Base-by-base conservation (phyloP, 2,329 filamentous ascomycete species). In the Talaromyces rugulosus region DNA sequence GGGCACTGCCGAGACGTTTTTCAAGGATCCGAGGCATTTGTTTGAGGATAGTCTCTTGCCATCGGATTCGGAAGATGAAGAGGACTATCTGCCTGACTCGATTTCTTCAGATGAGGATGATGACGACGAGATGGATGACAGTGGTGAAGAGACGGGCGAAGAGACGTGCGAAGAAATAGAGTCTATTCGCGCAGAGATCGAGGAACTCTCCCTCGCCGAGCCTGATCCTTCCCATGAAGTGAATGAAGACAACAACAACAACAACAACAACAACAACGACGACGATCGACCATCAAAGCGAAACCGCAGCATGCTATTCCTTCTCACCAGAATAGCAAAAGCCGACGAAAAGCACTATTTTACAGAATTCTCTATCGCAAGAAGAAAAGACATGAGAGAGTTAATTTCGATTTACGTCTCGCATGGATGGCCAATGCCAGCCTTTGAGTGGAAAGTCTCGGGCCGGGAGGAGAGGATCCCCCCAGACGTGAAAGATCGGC, bases 1-100 rank as follows among this genome's bases (percentile, higher is more conserved):
- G 18, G 55, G 55, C 11, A 58, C 47, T 3, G 55, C 23, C 14
- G 18, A 58, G 28, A 58, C 31, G 27, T 58, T 47, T 44, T 36
- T 2, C 8, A 62, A 58, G 30, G 60, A 62, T 55, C 60, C 60
- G 28, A 54, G 54, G 31, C 34, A 53, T 8, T 47, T 62, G 56
- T 62, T 33, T 40, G 60, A 62, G 11, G 60, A 62, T 50, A 58
- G 56, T 58, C 53, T 57, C 23, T 23, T 62, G 28, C 55, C 34
- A 28, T 36, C 33, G 31, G 55, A 62, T 8, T 52, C 30, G 3
- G 58, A 36, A 3, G 58, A 55, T 47, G 58, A 50, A 8, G 58
- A 40, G 16, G 59, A 53, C 1, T 52, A 52, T 8, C 16, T 30
- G 4, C 50, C 50, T 16, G 50, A 53, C 27, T 16, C 14, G 28